phyloP scores from a whole-genome alignment of 305 asterid genomes.

The Rubia tinctorum region DNA sequence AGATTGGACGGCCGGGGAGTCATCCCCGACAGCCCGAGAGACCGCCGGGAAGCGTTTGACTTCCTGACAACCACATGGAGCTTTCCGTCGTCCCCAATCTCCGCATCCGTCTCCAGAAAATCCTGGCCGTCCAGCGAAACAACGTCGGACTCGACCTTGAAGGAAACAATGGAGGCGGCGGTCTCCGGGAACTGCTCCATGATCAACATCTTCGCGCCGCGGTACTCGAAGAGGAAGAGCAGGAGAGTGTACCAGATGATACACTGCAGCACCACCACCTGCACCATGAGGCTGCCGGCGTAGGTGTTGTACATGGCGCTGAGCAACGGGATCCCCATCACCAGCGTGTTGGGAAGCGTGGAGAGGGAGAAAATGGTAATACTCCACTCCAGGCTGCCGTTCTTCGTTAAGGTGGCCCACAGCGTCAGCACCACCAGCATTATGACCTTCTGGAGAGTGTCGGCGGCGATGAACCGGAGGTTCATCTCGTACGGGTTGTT shows the following conservation, averaged over 20 bases:
- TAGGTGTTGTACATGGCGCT: constrained; percentile 80
- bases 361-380: constrained; percentile 86
- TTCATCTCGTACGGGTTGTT: constrained; percentile 85
- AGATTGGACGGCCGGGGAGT: constrained; percentile 65
- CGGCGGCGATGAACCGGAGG: constrained; percentile 93
- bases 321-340: constrained; percentile 87
- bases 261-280: constrained; percentile 86
- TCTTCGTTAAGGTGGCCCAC: constrained; percentile 70
- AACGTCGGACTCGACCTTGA: constrained; percentile 92
- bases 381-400: constrained; percentile 91
- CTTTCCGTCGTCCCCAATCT: constrained; percentile 82
- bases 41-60: constrained; percentile 84
- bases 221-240: constrained; percentile 77
- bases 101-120: constrained; percentile 88
- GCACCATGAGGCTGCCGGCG: constrained; percentile 81
- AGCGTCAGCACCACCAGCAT: constrained; percentile 57
- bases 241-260: constrained; percentile 91
- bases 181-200: constrained; percentile 94
- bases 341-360: constrained; percentile 86
- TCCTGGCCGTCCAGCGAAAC: constrained; percentile 96
- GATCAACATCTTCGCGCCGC: constrained; percentile 85
- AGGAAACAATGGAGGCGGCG: constrained; percentile 82
- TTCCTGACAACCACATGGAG: constrained; percentile 85
- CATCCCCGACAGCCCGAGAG: constrained; percentile 51
- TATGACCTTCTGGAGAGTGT: constrained; percentile 69